Conservation (phyloP, 192 early-diverging fungal species). For the Coemansia sp. region DNA sequence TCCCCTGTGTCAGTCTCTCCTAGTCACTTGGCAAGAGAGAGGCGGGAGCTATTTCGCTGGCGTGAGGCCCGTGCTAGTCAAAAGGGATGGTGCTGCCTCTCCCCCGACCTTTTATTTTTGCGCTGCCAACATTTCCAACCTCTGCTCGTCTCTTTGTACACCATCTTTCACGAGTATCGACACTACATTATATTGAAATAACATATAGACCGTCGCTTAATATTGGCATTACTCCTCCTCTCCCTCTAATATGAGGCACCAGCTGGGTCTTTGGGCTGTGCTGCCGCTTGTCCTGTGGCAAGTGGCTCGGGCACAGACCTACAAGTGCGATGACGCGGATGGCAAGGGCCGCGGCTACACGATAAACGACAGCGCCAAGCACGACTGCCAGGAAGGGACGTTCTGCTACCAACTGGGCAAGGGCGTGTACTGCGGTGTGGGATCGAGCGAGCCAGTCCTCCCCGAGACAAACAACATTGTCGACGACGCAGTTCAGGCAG, state of each 20-base stretch:
- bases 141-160: not conserved
- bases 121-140: not conserved
- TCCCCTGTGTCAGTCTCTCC: too few relatives aligned
- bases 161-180: too few relatives aligned
- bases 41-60: too few relatives aligned
- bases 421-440: conserved; percentile 27
- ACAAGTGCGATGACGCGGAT: conserved; percentile 22
- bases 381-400: conserved; percentile 15
- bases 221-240: not conserved
- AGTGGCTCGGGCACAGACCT: conserved; percentile 14
- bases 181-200: not conserved
- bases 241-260: conserved; percentile 15
- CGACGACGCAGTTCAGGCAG: not conserved
- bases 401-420: conserved; percentile 27
- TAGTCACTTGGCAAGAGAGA: too few relatives aligned
- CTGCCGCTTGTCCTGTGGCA: conserved; percentile 22
- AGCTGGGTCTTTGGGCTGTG: conserved; percentile 22
- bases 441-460: not conserved
- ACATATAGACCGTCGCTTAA: not conserved
- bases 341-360: conserved; percentile 18
- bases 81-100: not conserved
- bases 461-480: not conserved
- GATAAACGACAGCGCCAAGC: conserved; percentile 10
- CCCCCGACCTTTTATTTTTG: not conserved
- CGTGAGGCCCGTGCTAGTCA: not conserved